phyloP scores from a whole-genome alignment of 495 filamentous ascomycete genomes.

The Hypoxylon trugodes region DNA sequence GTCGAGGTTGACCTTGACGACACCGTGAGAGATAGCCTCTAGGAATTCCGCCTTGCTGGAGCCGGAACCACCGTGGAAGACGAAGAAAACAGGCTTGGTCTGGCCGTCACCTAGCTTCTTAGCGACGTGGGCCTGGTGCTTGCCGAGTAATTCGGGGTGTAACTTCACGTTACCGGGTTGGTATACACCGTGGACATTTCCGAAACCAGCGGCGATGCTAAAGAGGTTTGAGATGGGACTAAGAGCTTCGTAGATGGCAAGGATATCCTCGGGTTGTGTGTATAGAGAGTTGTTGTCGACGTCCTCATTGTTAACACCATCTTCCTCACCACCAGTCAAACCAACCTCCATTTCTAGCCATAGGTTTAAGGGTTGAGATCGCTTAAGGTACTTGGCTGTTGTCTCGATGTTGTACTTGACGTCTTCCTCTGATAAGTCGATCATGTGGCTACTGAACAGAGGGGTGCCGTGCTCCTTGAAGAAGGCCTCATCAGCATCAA shows the following conservation, averaged over 20 bases:
- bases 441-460: slow-evolving; percentile 97
- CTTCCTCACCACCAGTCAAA: slow-evolving; percentile 95
- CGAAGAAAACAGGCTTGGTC: slow-evolving; percentile 95
- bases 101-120: slow-evolving; percentile 65
- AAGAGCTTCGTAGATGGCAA: slow-evolving; percentile 84
- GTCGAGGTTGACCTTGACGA: slow-evolving; percentile 98
- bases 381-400: slow-evolving; percentile 89
- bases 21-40: slow-evolving; percentile 88
- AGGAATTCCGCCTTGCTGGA: slow-evolving; percentile 87
- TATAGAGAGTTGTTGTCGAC: slow-evolving; percentile 97
- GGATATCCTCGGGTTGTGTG: slow-evolving; percentile 97
- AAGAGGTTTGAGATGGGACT: slow-evolving; percentile 88
- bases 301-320: slow-evolving; percentile 85
- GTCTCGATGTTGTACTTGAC: slow-evolving; percentile 90
- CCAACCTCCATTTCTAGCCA: slow-evolving; percentile 99
- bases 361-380: slow-evolving; percentile 93
- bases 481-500: slow-evolving; percentile 89
- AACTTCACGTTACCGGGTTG: slow-evolving; percentile 97
- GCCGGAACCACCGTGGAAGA: slow-evolving; percentile 98
- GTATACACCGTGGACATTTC: slow-evolving; percentile 99
- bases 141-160: slow-evolving; percentile 89
- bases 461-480: slow-evolving; percentile 93
- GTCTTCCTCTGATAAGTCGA: slow-evolving; percentile 84
- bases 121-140: slow-evolving; percentile 92
- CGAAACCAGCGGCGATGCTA: slow-evolving; percentile 97